Evolutionary conservation across 768 basidiomycete species (phyloP), one percentile per base, ranked within the genome.

Genomic region (Termitomyces sp.): DNA sequence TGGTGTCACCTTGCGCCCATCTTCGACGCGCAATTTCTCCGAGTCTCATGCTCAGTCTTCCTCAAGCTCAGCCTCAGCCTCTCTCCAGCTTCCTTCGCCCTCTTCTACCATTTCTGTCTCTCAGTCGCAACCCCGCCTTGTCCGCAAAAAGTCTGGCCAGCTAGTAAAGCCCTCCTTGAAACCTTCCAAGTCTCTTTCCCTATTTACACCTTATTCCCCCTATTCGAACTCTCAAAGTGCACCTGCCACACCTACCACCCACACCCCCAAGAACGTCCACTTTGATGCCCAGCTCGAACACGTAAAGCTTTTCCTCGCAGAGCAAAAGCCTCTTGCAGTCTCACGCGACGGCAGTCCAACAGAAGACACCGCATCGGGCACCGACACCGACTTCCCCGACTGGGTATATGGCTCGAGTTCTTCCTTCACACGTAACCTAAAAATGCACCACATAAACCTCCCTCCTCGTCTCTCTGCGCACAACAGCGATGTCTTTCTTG

Each of bases 141-240:
- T 92, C 34, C 84, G 94, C 58, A 98, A 98, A 72, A 98, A 97
- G 73, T 92, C 91, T 14, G 95, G 96, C 37, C 91, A 97, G 72
- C 85, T 91, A 5, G 84, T 98, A 66, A 94, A 93, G 70, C 86
- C 93, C 3, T 93, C 94, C 2, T 79, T 98, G 61, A 98, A 97
- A 73, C 76, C 82, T 12, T 78, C 84, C 25, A 77, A 79, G 55
- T 79, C 79, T 48, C 69, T 88, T 14, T 76, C 80, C 2, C 77
- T 88, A 50, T 67, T 84, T 63, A 82, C 83, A 25, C 66, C 70
- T 47, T 72, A 74, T 32, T 23, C 54, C 19, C 60, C 65, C 42
- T 57, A 57, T 53, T 73, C 75, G 57, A 78, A 76, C 44, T 57
- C 43, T 64, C 83, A 86, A 73, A 92, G 89, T 69, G 89, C 85